Base-by-base conservation (phyloP, 2,329 filamentous ascomycete species). In the Hawksworthiomyces lignivorus region DNA sequence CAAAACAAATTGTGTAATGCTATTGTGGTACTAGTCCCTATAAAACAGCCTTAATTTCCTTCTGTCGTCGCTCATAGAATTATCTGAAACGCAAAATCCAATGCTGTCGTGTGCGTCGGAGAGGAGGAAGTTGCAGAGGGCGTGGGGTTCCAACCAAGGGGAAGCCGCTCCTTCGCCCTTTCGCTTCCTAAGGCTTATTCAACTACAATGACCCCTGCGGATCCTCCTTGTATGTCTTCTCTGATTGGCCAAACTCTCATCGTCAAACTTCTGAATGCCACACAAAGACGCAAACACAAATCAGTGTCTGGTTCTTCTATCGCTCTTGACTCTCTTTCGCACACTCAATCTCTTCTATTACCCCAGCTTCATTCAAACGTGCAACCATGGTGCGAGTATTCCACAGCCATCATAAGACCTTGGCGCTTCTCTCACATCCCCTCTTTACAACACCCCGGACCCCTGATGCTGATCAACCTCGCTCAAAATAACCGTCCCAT, bases 401-500 rank as follows among this genome's bases (percentile, higher is more conserved):
- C n/a, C n/a, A 26, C 24, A 26, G 24, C 24, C 24, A 8, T 26
- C 24, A 26, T 12, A 12, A 26, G 24, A 26, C 12, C 24, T 30
- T n/a, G n/a, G n/a, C n/a, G n/a, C n/a, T 12, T 30, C 12, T 30
- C 15, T 7, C 3, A 22, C 19, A 18, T 34, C 34, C 21, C 20
- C 24, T 39, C 14, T 18, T 29, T 14, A 21, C 33, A 24, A 30
- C 36, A 17, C 24, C 36, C 30, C n/a, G 14, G 21, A 52, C 45
- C 56, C 65, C 53, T 57, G 64, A 40, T 48, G 68, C 49, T 59
- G 63, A 71, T 68, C 66, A 65, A 60, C 61, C 61, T 58, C 57
- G 53, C 57, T 58, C 52, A 56, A 62, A 64, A 64, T 64, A 61
- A 54, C 59, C 62, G 57, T 67, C 61, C 64, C 64, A 69, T 72